These are phyloP conservation scores for Akanthomyces uredinophilus DNA, from an alignment of 2,329 filamentous ascomycete genomes.

Conservation along the genomic window DNA sequence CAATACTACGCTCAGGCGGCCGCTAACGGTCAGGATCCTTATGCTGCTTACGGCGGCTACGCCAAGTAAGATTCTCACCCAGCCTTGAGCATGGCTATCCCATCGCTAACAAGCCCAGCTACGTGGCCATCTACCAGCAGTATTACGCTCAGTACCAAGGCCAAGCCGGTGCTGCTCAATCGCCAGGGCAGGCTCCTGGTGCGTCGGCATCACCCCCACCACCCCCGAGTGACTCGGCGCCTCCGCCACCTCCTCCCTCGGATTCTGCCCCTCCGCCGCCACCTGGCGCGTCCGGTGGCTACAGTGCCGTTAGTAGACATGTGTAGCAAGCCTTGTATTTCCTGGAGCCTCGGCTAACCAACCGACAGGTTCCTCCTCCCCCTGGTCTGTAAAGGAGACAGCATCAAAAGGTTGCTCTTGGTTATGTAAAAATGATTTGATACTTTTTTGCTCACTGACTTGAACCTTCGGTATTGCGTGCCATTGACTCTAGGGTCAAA, in stretches of 20 bases:
- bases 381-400: constrained; percentile 41
- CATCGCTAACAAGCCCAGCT: constrained; percentile 35
- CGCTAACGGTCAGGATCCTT: constrained; percentile 62
- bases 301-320: constrained; percentile 54
- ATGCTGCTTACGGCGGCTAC: constrained; percentile 87
- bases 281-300: constrained; percentile 45
- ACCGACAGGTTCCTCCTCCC: constrained; percentile 47
- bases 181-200: constrained; percentile 27
- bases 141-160: constrained; percentile 49
- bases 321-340: neutral
- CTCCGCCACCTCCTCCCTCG: constrained; percentile 57
- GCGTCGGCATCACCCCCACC: constrained; percentile 50
- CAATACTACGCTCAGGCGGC: constrained; percentile 59
- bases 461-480: neutral
- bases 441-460: constrained; percentile 8
- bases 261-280: constrained; percentile 46
- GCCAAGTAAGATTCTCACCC: constrained; percentile 52
- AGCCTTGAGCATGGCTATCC: neutral
- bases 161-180: constrained; percentile 19
- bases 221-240: constrained; percentile 54
- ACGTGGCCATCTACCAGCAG: constrained; percentile 69
- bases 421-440: constrained; percentile 10
- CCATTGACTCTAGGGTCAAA: constrained; percentile 13
- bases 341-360: constrained; percentile 15
- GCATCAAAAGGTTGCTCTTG: constrained; percentile 14